Evolutionary conservation across 495 filamentous ascomycete species (phyloP), one percentile per base, ranked within the genome.

Genomic region (Melanomma pulvis-pyrius): DNA sequence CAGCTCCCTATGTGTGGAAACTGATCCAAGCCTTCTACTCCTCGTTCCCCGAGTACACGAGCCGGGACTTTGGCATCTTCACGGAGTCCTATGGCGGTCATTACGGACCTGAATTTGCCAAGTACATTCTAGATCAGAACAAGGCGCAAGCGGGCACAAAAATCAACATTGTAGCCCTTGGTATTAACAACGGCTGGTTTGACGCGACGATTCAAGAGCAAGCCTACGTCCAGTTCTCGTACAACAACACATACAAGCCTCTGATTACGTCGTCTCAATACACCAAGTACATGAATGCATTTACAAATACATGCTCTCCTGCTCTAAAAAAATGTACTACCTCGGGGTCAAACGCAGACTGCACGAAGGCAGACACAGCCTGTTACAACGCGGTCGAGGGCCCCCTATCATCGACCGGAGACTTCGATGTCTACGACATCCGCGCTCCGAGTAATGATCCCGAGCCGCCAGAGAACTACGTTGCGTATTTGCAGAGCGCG

Each of bases 21-120:
- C 61, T 85, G 11, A 64, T 86, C 15, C 84, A 86, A 73, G 82
- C 81, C 12, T 86, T 86, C 75, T 84, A 79, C 62, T 73, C 76
- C 2, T 72, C 79, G 12, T 85, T 85, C 61, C 80, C 82, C 4
- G 75, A 83, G 51, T 85, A 83, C 64, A 74, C 84, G 68, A 81
- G 74, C 59, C 79, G 82, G 8, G 77, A 84, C 57, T 85, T 86
- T 67, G 81, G 80, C 5, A 73, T 85, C 41, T 84, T 81, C 72
- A 84, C 82, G 4, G 78, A 86, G 73, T 83, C 80, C 0, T 86
- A 86, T 61, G 84, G 84, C 22, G 84, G 83, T 6, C 83, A 84
- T 64, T 86, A 84, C 59, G 79, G 78, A 0, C 84, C 84, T 13
- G 82, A 79, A 47, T 85, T 86, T 60, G 78, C 79, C 2, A 63